Base-by-base conservation (phyloP, 225 moss, liverwort and hornwort genomes). In the Sphagnum tenellum region DNA sequence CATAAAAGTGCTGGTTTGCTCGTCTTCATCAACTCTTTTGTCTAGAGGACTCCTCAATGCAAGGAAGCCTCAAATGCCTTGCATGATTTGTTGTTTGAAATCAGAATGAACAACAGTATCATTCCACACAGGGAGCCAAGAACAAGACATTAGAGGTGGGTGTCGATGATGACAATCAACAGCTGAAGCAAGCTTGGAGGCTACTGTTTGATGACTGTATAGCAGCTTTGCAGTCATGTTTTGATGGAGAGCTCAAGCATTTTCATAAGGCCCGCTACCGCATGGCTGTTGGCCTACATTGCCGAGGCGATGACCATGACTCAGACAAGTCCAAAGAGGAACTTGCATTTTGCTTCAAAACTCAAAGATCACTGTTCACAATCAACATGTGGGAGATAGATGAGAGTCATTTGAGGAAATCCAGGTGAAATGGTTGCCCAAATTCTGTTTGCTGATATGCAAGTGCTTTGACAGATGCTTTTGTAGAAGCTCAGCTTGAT, bases 331-430 rank as follows among this genome's bases (percentile, higher is more conserved):
- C 95, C 45, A 96, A 96, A 75, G 95, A 96, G 70, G 95, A 96
- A 78, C 81, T 96, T 69, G 82, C 95, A 53, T 96, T 96, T 66
- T 96, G 95, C 81, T 96, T 96, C 74, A 86, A 89, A 74, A 89
- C 95, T 66, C 92, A 84, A 65, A 92, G 95, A 65, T 96, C 95
- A 29, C 75, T 86, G 56, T 96, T 96, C 66, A 96, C 92, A 57
- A 96, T 96, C 68, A 92, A 96, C 59, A 96, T 96, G 95, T 96
- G 95, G 95, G 95, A 96, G 74, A 96, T 96, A 61, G 95, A 96
- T 78, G 86, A 86, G 76, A 89, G 85, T 79, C 86, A 80, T 70
- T 77, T 89, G 57, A 84, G 92, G 48, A 96, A 92, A 74, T 82
- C 89, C 75, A 89, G 91, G 88, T 86, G 69, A 69, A 11, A 48